Base-by-base conservation (phyloP, 139 green algal species). In the Eudorina sp. region DNA sequence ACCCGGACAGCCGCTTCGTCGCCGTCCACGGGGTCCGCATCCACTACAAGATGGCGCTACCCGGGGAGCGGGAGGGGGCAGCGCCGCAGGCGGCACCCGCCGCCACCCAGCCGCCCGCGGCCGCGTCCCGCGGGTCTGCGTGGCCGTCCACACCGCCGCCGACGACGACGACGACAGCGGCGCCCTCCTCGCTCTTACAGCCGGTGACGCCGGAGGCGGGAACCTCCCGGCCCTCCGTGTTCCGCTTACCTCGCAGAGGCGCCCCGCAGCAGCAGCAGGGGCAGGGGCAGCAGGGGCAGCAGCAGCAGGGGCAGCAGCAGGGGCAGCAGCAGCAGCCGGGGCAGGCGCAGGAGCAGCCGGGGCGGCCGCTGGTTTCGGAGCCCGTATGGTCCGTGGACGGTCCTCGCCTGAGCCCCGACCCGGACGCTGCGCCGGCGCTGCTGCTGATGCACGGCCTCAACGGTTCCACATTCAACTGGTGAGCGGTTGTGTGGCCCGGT, bases 381-480 rank as follows among this genome's bases (percentile, higher is more conserved):
- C n/a, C 19, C 48, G 48, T 55, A 21, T 55, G 48, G 48, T 55
- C 48, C 11, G 48, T 55, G 48, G 62, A 38, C 4, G 3, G 27
- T 2, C 62, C 16, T 19, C n/a, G 38, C 3, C 62, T 34, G 3
- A 11, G 19, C 36, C 90, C 40, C 19, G 16, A 53, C 11, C 70
- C 73, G 1, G 73, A 81, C 23, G 73, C 45, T 16, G 73, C 58
- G 60, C 79, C 79, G 4, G 34, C 45, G 23, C 85, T 97, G 19
- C 64, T 97, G 27, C 82, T 97, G 53, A 68, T 97, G 79, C 94
- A 97, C 82, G 94, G 94, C 34, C 92, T 96, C 82, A 95, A 96
- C 58, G 94, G 91, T 23, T 91, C 53, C 53, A 85, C 79, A 0
- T 96, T 94, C 69, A 92, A 70, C 88, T 97, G 91, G 34, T 90